Percentiles rank a stretch among this genome's conserved stretches.
Conservation (phyloP, 176 grass and related monocot genomes). For the Themeda triandra region DNA sequence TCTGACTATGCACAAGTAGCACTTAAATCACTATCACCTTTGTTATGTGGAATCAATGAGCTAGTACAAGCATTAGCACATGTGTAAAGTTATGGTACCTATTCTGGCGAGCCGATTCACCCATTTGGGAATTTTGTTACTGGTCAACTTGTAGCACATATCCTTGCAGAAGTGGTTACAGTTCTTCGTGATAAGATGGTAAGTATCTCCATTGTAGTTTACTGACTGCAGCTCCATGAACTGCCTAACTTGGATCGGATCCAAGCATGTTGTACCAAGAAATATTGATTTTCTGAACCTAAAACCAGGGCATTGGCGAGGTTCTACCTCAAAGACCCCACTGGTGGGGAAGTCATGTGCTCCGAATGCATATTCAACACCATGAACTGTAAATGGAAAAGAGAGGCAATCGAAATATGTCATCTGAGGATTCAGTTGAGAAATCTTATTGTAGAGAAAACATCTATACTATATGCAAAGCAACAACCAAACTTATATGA, state of each 20-base stretch:
- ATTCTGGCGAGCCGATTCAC: constrained; percentile 94
- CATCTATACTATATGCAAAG: not conserved
- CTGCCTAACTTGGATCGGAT: constrained; percentile 76
- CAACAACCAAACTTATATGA: not conserved
- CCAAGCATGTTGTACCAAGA: constrained; percentile 84
- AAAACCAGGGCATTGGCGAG: constrained; percentile 86
- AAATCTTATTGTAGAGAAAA: not conserved
- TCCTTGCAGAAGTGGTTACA: constrained; percentile 99
- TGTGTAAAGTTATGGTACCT: constrained; percentile 48
- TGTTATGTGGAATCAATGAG: constrained; percentile 11
- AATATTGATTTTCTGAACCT: constrained; percentile 94
- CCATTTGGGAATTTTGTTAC: constrained; percentile 83
- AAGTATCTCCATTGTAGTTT: constrained; percentile 90
- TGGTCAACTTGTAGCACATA: constrained; percentile 86
- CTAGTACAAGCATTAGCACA: constrained; percentile 19
- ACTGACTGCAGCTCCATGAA: constrained; percentile 91
- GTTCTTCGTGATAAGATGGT: constrained; percentile 95
- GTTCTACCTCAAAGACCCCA: constrained; percentile 96
- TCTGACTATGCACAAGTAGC: constrained; percentile 19
- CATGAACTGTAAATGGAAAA: constrained; percentile 56
- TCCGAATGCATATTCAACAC: constrained; percentile 98
- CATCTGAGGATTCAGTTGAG: not conserved
- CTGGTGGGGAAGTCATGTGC: constrained; percentile 90
- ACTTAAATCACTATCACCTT: constrained; percentile 1
- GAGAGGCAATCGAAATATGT: not conserved